Conservation (phyloP, 2,329 filamentous ascomycete genomes). For the Lachnellula arida region DNA sequence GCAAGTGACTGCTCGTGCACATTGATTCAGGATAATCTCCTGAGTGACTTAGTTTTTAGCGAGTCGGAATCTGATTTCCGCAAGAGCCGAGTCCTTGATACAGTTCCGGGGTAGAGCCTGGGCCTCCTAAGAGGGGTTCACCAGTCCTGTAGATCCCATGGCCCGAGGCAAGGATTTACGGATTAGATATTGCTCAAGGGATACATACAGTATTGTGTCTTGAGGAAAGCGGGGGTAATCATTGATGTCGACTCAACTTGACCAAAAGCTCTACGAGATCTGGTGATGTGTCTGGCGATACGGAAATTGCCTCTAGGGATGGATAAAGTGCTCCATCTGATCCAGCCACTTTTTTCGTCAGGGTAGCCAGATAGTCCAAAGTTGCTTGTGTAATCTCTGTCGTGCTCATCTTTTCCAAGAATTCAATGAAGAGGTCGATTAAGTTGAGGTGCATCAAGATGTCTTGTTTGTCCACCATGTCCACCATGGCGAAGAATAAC, state of each 20-base stretch:
- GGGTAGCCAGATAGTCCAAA: conserved; percentile 23
- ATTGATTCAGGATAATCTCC: neutral
- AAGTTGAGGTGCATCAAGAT: conserved; percentile 33
- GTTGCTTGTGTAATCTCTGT: conserved; percentile 24
- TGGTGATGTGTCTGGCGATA: conserved; percentile 21
- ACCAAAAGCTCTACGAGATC: conserved; percentile 27
- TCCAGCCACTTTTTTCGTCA: conserved; percentile 25
- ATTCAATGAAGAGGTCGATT: conserved; percentile 31
- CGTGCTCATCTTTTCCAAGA: conserved; percentile 29
- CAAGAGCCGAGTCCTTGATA: no score
- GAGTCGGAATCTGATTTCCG: no score
- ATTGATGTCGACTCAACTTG: conserved; percentile 19
- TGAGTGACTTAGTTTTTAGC: neutral
- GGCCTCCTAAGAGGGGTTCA: no score
- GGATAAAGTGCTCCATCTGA: conserved; percentile 26
- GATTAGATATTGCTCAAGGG: no score
- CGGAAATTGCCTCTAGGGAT: conserved; percentile 26
- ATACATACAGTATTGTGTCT: no score
- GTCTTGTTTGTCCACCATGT: conserved; percentile 33
- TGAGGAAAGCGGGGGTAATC: neutral
- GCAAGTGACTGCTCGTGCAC: neutral
- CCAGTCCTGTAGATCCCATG: no score
- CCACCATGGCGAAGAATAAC: conserved; percentile 29
- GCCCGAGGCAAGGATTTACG: no score
- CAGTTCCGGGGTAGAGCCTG: no score